Evolutionary conservation across 169 alveolate genomes (phyloP).

Genomic region (Plasmodium gallinaceum): DNA sequence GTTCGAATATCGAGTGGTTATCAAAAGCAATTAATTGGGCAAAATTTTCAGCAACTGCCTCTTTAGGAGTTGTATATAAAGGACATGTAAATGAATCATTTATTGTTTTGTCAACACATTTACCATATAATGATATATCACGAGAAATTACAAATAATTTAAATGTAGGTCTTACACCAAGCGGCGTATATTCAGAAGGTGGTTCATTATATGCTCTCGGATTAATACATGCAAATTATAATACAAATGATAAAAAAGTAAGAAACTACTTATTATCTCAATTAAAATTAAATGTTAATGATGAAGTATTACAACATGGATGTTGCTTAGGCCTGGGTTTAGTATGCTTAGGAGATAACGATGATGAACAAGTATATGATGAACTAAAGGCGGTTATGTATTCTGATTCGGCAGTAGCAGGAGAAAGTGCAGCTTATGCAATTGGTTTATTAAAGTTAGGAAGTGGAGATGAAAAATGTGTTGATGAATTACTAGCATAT

Average conservation of each 20-base stretch:
- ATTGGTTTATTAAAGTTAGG: slow-evolving; percentile 95
- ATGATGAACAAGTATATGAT: slow-evolving; percentile 89
- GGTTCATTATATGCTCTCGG: slow-evolving; percentile 98
- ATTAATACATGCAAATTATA: slow-evolving; percentile 93
- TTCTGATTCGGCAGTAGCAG: slow-evolving; percentile 96
- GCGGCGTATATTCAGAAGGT: slow-evolving; percentile 94
- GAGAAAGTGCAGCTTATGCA: slow-evolving; percentile 98
- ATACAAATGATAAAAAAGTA: slow-evolving; percentile 83
- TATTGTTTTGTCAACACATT: slow-evolving; percentile 62
- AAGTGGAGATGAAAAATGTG: slow-evolving; percentile 90
- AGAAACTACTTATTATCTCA: slow-evolving; percentile 87
- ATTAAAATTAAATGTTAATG: slow-evolving; percentile 81
- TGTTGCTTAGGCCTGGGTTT: slow-evolving; percentile 97
- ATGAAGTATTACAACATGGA: slow-evolving; percentile 95
- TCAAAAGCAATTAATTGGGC: slow-evolving; percentile 96
- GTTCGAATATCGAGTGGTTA: slow-evolving; percentile 96
- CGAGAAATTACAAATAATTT: slow-evolving; percentile 77
- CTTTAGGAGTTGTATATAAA: slow-evolving; percentile 97
- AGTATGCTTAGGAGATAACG: slow-evolving; percentile 92
- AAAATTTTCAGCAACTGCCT: slow-evolving; percentile 97
- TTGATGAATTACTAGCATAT: slow-evolving; percentile 92
- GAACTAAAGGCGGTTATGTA: slow-evolving; percentile 91
- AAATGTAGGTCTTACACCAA: slow-evolving; percentile 80
- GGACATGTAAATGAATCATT: slow-evolving; percentile 78
- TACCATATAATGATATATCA: slow-evolving; percentile 60